Base-by-base conservation (phyloP, 495 filamentous ascomycete genomes). In the Trypethelium eluteriae region DNA sequence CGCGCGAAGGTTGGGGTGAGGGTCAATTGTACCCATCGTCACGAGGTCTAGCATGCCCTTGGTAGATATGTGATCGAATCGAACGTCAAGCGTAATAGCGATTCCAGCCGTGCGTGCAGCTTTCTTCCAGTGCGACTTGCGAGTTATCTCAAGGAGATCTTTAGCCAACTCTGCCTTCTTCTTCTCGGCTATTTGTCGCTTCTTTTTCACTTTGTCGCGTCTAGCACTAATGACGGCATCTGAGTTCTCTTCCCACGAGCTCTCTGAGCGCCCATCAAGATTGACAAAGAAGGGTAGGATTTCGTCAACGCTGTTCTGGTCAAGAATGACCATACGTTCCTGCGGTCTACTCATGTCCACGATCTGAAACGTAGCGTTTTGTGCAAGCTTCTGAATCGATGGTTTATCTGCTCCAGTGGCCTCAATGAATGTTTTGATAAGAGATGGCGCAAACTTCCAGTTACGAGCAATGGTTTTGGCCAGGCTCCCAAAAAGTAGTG, bases 121-220 rank as follows among this genome's bases (percentile, higher is more conserved):
- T 68, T 96, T 90, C 81, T 96, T 98, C 94, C 94, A 99, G 73
- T 98, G 95, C 0, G 91, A 89, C 34, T 84, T 82, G 65, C 85
- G 84, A 0, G 90, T 88, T 64, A 91, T 75, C 47, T 90, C 85
- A 2, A 93, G 87, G 47, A 99, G 82, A 71, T 96, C 90, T 65
- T 88, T 78, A 0, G 92, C 90, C 16, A 98, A 78, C 4, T 86
- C 83, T 0, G 87, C 81, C 78, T 97, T 98, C 78, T 89, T 92
- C 65, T 80, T 80, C 73, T 98, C 93, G 16, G 96, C 89, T 62
- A 83, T 80, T 34, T 76, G 81, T 50, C 92, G 86, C 64, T 92
- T 90, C 39, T 86, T 83, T 65, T 85, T 81, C 69, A 98, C 90
- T 65, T 82, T 85, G 1, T 83, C 81, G 57, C 85, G 84, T 62